phyloP scores from a whole-genome alignment of 441 rosid genomes.

The California macrophylla region DNA sequence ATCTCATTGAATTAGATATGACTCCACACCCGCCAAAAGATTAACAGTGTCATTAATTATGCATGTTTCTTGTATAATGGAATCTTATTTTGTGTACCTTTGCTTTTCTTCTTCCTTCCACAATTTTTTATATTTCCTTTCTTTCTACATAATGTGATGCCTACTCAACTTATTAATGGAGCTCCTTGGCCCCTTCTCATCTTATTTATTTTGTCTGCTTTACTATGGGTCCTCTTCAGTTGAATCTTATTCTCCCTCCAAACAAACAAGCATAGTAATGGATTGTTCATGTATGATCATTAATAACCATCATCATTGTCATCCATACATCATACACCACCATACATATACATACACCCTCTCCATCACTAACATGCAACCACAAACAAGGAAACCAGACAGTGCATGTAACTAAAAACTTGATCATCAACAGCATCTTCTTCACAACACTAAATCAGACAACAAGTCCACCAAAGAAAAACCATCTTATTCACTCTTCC shows the following conservation, averaged over 20 bases:
- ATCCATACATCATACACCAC: constrained; percentile 24
- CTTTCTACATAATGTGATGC: background rate
- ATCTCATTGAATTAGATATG: background rate
- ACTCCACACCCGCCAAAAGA: background rate
- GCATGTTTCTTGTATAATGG: constrained; percentile 1
- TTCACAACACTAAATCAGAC: constrained; percentile 15
- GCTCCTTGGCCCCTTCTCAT: background rate
- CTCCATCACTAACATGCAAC: constrained; percentile 18
- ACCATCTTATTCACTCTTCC: constrained; percentile 26
- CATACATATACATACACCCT: constrained; percentile 20
- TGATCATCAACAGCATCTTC: constrained; percentile 22
- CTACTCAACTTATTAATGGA: constrained; percentile 1
- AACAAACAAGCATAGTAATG: background rate
- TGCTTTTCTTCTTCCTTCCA: background rate
- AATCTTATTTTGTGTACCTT: constrained; percentile 14
- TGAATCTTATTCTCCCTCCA: background rate
- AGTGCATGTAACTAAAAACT: constrained; percentile 19
- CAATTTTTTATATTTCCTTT: background rate
- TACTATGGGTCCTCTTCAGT: constrained; percentile 8
- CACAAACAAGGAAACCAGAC: constrained; percentile 12
- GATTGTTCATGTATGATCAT: constrained; percentile 18
- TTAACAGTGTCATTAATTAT: background rate
- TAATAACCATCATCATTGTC: constrained; percentile 15
- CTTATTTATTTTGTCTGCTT: background rate
- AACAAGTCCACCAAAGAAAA: constrained; percentile 21